A percentile compares a stretch with the other conserved stretches of the same genome.
phyloP scores from a whole-genome alignment of 2,329 filamentous ascomycete species.

The Gnomoniopsis sp. region DNA sequence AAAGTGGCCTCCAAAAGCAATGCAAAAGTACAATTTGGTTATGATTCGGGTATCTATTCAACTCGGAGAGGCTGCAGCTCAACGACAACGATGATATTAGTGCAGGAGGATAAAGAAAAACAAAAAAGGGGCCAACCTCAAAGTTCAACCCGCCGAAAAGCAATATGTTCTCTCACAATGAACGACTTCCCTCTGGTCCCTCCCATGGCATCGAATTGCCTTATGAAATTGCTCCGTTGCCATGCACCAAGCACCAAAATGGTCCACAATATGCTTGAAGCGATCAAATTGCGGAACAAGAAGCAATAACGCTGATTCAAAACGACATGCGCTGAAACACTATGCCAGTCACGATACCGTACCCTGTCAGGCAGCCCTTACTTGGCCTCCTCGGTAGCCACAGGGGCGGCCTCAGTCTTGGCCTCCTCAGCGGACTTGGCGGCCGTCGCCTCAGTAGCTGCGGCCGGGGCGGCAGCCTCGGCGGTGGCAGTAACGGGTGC shows the following conservation, averaged over 20 bases:
- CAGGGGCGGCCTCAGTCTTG: constrained; percentile 22
- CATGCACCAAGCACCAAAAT: neutral
- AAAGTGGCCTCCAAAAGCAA: neutral
- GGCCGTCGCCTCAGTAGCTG: constrained; percentile 25
- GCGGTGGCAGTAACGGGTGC: constrained; percentile 16
- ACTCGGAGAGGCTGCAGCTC: constrained; percentile 15
- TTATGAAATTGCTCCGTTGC: constrained; percentile 3
- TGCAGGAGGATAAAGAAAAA: neutral
- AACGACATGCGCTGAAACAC: neutral
- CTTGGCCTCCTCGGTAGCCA: constrained; percentile 24
- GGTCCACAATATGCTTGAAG: neutral
- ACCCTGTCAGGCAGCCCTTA: neutral
- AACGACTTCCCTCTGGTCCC: neutral
- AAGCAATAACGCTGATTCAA: neutral
- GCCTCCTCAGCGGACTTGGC: constrained; percentile 19
- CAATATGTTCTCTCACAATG: neutral
- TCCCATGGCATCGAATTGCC: neutral
- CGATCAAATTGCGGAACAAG: neutral
- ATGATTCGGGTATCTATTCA: constrained; percentile 21
- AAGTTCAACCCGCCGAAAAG: neutral
- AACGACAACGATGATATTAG: constrained; percentile 15
- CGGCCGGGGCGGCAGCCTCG: constrained; percentile 15
- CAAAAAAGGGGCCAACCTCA: neutral
- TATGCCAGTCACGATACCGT: neutral
- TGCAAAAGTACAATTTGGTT: constrained; percentile 11